A percentile compares a stretch with the other conserved stretches of the same genome.
These are phyloP conservation scores for Agaricus subrufescens DNA, from an alignment of 768 basidiomycete genomes.

Conservation along the genomic window DNA sequence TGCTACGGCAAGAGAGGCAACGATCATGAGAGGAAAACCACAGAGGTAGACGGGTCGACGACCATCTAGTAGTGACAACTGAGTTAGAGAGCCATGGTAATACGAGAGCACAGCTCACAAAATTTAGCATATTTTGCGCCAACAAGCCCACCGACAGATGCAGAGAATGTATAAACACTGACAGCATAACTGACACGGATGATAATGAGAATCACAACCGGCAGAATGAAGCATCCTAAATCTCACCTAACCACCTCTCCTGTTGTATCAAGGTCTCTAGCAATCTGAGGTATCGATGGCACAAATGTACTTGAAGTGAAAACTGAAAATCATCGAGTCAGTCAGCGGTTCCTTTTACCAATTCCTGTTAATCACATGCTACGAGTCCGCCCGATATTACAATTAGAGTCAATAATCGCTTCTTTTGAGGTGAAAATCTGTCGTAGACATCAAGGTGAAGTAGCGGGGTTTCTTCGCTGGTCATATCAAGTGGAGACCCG, in stretches of 20 bases:
- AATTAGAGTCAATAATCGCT: conserved; percentile 49
- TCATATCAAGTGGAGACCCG: background rate
- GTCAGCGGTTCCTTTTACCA: conserved; percentile 4
- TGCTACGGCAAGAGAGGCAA: conserved; percentile 60
- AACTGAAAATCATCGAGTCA: conserved; percentile 32
- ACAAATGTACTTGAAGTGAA: conserved; percentile 67
- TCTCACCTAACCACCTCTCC: conserved; percentile 29
- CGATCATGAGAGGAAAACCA: conserved; percentile 52
- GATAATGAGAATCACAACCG: no score
- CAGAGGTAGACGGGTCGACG: conserved; percentile 54
- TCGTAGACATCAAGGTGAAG: conserved; percentile 43
- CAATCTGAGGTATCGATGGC: conserved; percentile 70
- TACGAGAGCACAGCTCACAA: conserved; percentile 20
- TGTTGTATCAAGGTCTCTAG: conserved; percentile 55
- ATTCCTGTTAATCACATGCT: conserved; percentile 36
- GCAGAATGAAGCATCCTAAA: no score
- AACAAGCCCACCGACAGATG: conserved; percentile 25
- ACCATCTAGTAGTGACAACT: conserved; percentile 44
- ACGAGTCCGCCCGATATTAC: conserved; percentile 60
- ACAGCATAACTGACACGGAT: no score
- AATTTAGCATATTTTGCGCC: conserved; percentile 33
- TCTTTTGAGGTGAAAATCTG: conserved; percentile 48
- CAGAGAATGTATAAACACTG: conserved; percentile 24
- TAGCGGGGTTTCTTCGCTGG: conserved; percentile 22
- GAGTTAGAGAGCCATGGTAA: background rate